Conservation (phyloP, 768 basidiomycete species). For the Suillus occidentalis region DNA sequence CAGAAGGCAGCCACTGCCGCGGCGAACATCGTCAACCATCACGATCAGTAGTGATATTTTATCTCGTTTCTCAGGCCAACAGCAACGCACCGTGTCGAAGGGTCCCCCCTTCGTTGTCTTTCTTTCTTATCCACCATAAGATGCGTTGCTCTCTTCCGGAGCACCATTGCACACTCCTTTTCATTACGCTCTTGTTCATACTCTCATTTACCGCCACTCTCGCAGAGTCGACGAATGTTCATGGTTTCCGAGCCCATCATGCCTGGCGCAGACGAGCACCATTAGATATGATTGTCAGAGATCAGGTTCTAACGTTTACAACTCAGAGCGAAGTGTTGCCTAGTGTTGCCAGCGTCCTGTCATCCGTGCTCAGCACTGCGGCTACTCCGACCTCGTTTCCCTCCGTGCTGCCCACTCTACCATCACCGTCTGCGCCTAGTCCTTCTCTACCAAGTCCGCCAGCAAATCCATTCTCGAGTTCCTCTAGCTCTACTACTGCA, state of each 20-base stretch:
- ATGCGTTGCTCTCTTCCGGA: slow-evolving; percentile 4
- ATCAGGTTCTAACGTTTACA: too few species aligned
- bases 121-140: not conserved
- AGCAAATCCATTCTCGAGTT: not conserved
- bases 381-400: not conserved
- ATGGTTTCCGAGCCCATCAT: slow-evolving; percentile 4
- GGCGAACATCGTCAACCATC: not conserved
- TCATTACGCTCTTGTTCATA: slow-evolving; percentile 11
- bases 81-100: not conserved
- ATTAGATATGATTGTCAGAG: not conserved
- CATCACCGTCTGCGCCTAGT: not conserved
- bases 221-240: not conserved
- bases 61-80: not conserved
- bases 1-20: not conserved
- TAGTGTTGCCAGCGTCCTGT: not conserved
- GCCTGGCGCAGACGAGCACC: slow-evolving; percentile 10
- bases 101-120: not conserved
- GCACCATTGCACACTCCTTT: slow-evolving; percentile 14
- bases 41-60: not conserved
- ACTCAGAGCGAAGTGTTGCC: not conserved
- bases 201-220: slow-evolving; percentile 7
- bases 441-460: not conserved
- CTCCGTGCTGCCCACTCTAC: not conserved
- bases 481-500: not conserved
- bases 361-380: not conserved